A percentile compares a stretch with the other conserved stretches of the same genome.
Evolutionary conservation across 148 eudicot species (phyloP).

Genomic region (Pouteria glomerata): DNA sequence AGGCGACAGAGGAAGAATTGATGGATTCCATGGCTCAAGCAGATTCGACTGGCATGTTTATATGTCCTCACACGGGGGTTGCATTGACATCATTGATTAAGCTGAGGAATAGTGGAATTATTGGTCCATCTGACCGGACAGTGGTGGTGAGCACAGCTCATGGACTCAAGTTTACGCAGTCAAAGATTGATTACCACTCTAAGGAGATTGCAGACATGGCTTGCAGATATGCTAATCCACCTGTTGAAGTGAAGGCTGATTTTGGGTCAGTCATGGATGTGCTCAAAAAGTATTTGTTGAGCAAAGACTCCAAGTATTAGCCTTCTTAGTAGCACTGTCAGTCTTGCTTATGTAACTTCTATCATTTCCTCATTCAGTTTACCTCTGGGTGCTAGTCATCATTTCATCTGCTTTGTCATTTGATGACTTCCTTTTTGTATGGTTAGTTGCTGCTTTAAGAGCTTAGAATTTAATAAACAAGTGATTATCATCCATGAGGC

Average conservation of each 20-base stretch:
- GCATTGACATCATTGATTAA: conserved; percentile 75
- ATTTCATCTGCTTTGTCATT: too few species aligned
- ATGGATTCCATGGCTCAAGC: conserved; percentile 99
- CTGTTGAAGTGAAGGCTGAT: conserved; percentile 79
- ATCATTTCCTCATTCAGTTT: not conserved
- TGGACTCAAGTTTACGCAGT: conserved; percentile 16
- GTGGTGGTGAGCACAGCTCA: conserved; percentile 22
- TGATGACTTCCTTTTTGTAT: not conserved
- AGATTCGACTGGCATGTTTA: conserved; percentile 95
- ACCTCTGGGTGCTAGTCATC: too few species aligned
- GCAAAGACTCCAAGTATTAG: conserved; percentile 25
- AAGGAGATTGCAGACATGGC: conserved; percentile 63
- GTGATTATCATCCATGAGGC: not conserved
- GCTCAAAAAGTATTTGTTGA: conserved; percentile 51
- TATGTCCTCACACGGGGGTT: conserved; percentile 96
- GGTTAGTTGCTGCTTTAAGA: not conserved
- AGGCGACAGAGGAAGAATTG: conserved; percentile 90
- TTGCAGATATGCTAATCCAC: conserved; percentile 78
- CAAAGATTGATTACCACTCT: conserved; percentile 31
- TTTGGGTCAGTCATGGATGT: conserved; percentile 97
- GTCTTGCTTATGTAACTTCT: conserved; percentile 1
- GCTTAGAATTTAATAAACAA: not conserved
- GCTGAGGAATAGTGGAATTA: conserved; percentile 68
- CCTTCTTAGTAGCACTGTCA: not conserved
- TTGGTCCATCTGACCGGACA: conserved; percentile 22